Evolutionary conservation across 192 early-diverging fungal genomes (phyloP).

Genomic region (Martensiomyces pterosporus): DNA sequence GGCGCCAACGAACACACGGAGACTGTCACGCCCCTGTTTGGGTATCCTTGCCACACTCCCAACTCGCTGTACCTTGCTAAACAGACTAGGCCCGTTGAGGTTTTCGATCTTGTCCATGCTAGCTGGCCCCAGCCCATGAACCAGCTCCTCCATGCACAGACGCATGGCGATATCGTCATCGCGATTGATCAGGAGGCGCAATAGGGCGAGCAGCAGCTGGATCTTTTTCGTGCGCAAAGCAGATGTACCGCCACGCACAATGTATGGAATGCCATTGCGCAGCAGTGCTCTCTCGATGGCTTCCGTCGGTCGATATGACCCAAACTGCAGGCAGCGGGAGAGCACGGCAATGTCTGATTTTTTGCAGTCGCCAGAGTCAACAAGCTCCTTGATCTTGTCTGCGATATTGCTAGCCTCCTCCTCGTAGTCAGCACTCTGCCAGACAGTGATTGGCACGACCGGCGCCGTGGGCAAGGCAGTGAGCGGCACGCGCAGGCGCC

Average conservation of each 20-base stretch:
- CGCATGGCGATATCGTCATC: conserved; percentile 31
- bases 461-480: conserved; percentile 19
- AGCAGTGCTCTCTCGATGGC: conserved; percentile 55
- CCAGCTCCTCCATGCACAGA: conserved; percentile 25
- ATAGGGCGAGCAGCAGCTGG: conserved; percentile 36
- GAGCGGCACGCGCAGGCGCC: conserved; percentile 32
- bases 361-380: conserved; percentile 59
- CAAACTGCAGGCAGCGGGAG: conserved; percentile 57
- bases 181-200: conserved; percentile 28
- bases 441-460: conserved; percentile 39
- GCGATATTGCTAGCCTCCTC: conserved; percentile 55
- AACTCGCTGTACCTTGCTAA: conserved; percentile 2
- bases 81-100: not conserved
- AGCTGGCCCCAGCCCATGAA: not conserved
- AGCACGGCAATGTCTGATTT: conserved; percentile 65
- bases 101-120: not conserved
- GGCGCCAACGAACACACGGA: conserved; percentile 13
- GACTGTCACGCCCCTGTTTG: conserved; percentile 8
- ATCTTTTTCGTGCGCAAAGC: conserved; percentile 31
- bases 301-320: conserved; percentile 49
- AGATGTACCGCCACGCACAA: conserved; percentile 41
- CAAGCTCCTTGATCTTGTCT: conserved; percentile 20
- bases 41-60: not conserved
- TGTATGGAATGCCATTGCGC: conserved; percentile 34
- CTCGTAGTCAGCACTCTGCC: conserved; percentile 54